Base-by-base conservation (phyloP, 305 asterid genomes). In the Solanum hybrid region DNA sequence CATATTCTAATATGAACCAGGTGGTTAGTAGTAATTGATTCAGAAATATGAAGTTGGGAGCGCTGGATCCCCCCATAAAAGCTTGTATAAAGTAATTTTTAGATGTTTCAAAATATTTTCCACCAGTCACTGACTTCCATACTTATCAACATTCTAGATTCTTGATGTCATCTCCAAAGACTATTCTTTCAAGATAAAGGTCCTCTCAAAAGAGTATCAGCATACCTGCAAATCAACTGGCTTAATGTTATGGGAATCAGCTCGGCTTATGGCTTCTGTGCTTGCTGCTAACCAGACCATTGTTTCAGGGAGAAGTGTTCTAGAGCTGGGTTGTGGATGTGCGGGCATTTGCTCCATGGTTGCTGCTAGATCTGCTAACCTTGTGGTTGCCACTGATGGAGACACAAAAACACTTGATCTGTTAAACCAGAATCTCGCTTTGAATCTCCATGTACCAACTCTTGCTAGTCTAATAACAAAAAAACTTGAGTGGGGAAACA, bases 191-290 rank as follows among this genome's bases (percentile, higher is more conserved):
- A 95, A 95, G 97, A 95, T 96, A 89, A 96, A 93, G 90, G 86
- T 96, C 77, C 94, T 96, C 37, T 93, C 99, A 0, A 96, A 91
- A 91, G 99, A 97, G 95, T 90, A 93, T 91, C 99, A 97, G 88
- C 99, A 97, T 90, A 97, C 98, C n/a, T 97, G 99, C 93, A 89
- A 94, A 89, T 96, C 99, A 84, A 97, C 99, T 14, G 99, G 99
- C 89, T 92, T 96, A 90, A 97, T 97, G 98, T 94, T 97, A 65
- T 97, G 99, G 99, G 99, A 96, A 92, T 96, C 99, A 68, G 98
- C 99, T 41, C 92, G 93, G 89, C 87, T 97, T 82, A 97, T 97
- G 99, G 97, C 98, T 45, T 93, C 95, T 2, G 84, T 96, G 78
- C 96, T 97, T 7, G 97, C 99, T 29, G 91, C 96, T 90, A 95